Conservation (phyloP, 352 stramenopile species). For the Globisporangium acanthophoron region DNA sequence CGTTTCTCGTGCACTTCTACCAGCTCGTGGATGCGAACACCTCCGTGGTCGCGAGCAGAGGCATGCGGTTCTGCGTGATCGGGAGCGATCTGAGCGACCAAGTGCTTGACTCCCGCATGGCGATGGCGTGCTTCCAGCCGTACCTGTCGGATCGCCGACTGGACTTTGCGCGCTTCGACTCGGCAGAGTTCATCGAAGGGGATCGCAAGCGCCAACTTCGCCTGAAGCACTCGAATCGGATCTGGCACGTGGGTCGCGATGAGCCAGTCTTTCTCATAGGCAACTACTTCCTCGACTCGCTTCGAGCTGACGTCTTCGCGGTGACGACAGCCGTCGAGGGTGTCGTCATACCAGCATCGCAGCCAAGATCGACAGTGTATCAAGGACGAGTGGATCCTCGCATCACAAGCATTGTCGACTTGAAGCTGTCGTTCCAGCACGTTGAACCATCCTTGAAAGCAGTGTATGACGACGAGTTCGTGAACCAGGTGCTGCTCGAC, state of each 20-base stretch:
- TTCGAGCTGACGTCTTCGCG: conserved; percentile 62
- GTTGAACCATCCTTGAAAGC: conserved; percentile 17
- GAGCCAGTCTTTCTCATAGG: conserved; percentile 69
- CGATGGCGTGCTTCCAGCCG: conserved; percentile 54
- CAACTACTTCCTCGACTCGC: conserved; percentile 82
- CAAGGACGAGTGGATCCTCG: conserved; percentile 35
- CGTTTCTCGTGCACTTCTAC: conserved; percentile 67
- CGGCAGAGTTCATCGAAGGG: conserved; percentile 31
- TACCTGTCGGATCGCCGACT: conserved; percentile 36
- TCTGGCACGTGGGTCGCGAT: conserved; percentile 38
- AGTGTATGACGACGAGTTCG: conserved; percentile 29
- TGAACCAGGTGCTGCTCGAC: conserved; percentile 38
- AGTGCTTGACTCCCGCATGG: conserved; percentile 51
- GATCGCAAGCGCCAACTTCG: conserved; percentile 21
- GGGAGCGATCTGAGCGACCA: conserved; percentile 70
- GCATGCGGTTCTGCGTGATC: conserved; percentile 49
- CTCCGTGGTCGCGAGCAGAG: conserved; percentile 19
- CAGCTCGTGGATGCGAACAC: conserved; percentile 20
- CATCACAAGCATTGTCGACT: conserved; percentile 41
- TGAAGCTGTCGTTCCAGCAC: conserved; percentile 34
- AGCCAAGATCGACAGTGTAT: conserved; percentile 18
- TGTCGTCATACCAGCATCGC: not conserved
- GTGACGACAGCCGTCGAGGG: conserved; percentile 15
- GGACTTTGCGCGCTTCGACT: conserved; percentile 74
- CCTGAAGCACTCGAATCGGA: conserved; percentile 19